Conservation (phyloP, 2,329 filamentous ascomycete species). For the Diaporthe capsici region DNA sequence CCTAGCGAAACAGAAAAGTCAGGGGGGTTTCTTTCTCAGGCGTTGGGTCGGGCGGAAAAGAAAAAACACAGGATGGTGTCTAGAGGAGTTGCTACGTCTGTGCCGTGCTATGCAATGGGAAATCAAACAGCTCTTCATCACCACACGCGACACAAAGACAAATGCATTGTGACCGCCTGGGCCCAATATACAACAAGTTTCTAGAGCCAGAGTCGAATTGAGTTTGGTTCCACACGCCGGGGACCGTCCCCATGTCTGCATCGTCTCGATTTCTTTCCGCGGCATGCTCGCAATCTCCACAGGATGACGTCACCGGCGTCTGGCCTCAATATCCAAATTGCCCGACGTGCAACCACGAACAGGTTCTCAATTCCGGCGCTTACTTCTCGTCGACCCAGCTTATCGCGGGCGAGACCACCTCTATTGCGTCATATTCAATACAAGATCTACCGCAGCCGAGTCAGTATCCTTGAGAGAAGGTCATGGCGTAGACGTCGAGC, state of each 20-base stretch:
- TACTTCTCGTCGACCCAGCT: not conserved
- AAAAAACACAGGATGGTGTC: slow-evolving; percentile 14
- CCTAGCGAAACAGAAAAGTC: slow-evolving; percentile 26
- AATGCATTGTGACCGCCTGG: not conserved
- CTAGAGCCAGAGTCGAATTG: not conserved
- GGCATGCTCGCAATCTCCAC: not conserved
- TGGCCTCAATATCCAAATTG: not conserved
- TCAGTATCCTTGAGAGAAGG: slow-evolving; percentile 28
- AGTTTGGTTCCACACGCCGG: not conserved
- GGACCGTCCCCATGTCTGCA: not conserved
- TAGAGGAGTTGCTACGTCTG: slow-evolving; percentile 26
- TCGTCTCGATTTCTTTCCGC: not conserved
- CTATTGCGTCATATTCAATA: slow-evolving; percentile 29
- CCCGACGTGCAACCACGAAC: not conserved
- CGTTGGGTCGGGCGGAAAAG: slow-evolving; percentile 23
- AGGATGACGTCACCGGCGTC: slow-evolving; percentile 1
- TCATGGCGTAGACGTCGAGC: not conserved
- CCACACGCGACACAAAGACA: not conserved
- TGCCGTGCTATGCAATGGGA: not conserved
- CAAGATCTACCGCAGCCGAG: slow-evolving; percentile 30
- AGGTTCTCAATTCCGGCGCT: not conserved
- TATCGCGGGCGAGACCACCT: not conserved
- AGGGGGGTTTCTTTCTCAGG: not conserved
- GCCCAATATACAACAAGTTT: not conserved
- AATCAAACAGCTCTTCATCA: slow-evolving; percentile 1